Conservation (phyloP, 2,329 filamentous ascomycete species). For the Ophiocordyceps camponoti-saundersi region DNA sequence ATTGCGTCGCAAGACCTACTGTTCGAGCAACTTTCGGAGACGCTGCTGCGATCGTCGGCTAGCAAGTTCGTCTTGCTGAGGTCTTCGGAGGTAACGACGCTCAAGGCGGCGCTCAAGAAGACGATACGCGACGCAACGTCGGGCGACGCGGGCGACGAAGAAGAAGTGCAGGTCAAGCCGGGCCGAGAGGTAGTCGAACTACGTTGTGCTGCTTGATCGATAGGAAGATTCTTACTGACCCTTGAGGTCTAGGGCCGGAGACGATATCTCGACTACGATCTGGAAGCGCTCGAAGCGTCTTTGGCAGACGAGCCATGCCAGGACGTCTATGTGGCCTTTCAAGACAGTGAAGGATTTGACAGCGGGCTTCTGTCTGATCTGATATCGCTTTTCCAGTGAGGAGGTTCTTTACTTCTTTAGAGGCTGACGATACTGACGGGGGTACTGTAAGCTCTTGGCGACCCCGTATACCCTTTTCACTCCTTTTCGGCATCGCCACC, state of each 20-base stretch:
- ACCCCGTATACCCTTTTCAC: constrained; percentile 58
- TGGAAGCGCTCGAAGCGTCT: constrained; percentile 50
- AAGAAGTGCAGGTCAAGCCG: constrained; percentile 29
- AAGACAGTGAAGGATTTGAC: constrained; percentile 74
- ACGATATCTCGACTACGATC: constrained; percentile 60
- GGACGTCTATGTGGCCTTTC: constrained; percentile 55
- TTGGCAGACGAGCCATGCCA: constrained; percentile 32
- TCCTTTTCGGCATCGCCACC: constrained; percentile 67
- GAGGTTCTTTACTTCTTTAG: background rate
- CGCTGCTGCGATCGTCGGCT: constrained; percentile 25
- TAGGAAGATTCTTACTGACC: too few species aligned
- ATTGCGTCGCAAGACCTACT: constrained; percentile 58
- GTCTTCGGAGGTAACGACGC: constrained; percentile 53
- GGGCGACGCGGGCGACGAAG: constrained; percentile 32
- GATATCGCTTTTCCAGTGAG: constrained; percentile 50
- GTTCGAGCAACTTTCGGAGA: constrained; percentile 51
- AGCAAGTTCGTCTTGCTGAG: constrained; percentile 49
- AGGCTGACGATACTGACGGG: constrained; percentile 11
- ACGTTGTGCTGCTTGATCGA: too few species aligned
- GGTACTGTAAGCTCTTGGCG: constrained; percentile 38
- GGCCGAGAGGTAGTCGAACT: too few species aligned
- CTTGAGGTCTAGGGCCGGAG: constrained; percentile 15
- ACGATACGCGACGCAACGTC: constrained; percentile 51
- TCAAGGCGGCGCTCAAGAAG: constrained; percentile 57
- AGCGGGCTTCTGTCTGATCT: constrained; percentile 53